Percentiles rank a stretch among this genome's conserved stretches.
Conservation (phyloP, 2,329 filamentous ascomycete genomes). For the Coniochaeta hoffmannii region DNA sequence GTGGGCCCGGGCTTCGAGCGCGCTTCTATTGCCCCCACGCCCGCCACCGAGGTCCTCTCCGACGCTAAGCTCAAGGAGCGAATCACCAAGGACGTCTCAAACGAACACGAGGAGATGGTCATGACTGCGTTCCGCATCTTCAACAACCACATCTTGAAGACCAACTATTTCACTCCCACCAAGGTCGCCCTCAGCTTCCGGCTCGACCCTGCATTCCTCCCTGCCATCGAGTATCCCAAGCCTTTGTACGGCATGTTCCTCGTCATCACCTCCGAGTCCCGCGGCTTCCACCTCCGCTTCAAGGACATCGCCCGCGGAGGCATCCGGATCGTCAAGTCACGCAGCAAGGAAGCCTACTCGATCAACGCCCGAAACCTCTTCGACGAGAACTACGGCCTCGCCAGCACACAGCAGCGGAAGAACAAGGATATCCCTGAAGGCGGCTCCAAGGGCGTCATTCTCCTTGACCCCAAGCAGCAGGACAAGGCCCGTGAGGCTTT, state of each 20-base stretch:
- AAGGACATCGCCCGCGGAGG: slow-evolving; percentile 93
- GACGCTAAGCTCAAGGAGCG: slow-evolving; percentile 66
- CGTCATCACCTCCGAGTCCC: slow-evolving; percentile 92
- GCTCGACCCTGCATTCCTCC: slow-evolving; percentile 81
- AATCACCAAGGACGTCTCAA: slow-evolving; percentile 73
- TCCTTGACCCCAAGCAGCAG: slow-evolving; percentile 89
- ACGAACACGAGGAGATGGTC: slow-evolving; percentile 96
- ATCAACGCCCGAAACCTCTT: slow-evolving; percentile 97
- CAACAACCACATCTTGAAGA: slow-evolving; percentile 90
- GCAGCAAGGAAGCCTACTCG: slow-evolving; percentile 89
- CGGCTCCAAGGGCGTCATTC: slow-evolving; percentile 93
- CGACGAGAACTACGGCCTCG: slow-evolving; percentile 97
- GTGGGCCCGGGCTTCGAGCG: slow-evolving; percentile 43
- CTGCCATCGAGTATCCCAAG: slow-evolving; percentile 85
- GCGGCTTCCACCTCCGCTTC: slow-evolving; percentile 96
- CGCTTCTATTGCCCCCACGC: slow-evolving; percentile 45
- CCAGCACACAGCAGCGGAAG: slow-evolving; percentile 98
- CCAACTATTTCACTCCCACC: slow-evolving; percentile 94
- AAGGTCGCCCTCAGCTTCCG: slow-evolving; percentile 98
- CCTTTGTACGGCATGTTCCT: slow-evolving; percentile 97
- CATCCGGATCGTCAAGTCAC: slow-evolving; percentile 97
- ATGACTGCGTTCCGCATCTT: slow-evolving; percentile 96
- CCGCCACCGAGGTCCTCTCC: slow-evolving; percentile 61
- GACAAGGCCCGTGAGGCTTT: slow-evolving; percentile 89
- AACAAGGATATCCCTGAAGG: slow-evolving; percentile 99